These are phyloP conservation scores for Skeletonema tropicum DNA, from an alignment of 108 stramenopile genomes.

Conservation along the genomic window DNA sequence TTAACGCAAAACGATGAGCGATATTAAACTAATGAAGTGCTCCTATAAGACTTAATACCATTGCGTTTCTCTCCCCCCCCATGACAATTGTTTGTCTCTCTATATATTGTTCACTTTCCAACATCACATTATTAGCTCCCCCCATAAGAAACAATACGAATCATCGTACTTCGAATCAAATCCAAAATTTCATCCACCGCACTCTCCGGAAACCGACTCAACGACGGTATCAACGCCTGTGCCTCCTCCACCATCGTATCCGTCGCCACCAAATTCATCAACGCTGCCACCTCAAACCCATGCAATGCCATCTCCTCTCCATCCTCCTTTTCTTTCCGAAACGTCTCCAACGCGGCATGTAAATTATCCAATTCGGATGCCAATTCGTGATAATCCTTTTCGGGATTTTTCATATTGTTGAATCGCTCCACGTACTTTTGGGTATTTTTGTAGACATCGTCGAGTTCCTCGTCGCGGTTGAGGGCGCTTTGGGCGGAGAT, in stretches of 20 bases:
- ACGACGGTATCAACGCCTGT: constrained; percentile 74
- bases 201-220: constrained; percentile 83
- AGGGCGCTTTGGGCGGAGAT: constrained; percentile 76
- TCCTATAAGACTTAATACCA: not conserved
- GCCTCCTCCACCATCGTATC: constrained; percentile 88
- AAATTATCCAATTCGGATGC: constrained; percentile 90
- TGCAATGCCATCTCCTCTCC: constrained; percentile 83
- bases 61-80: not conserved
- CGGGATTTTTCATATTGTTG: constrained; percentile 89
- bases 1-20: not conserved
- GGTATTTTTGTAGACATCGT: constrained; percentile 88
- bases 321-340: constrained; percentile 90
- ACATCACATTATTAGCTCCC: constrained; percentile 7
- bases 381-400: constrained; percentile 87
- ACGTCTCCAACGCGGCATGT: constrained; percentile 81
- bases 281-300: constrained; percentile 83
- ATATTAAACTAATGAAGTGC: not conserved
- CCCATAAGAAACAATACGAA: constrained; percentile 83
- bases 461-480: constrained; percentile 79
- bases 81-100: not conserved
- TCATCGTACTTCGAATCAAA: constrained; percentile 85
- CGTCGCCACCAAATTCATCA: constrained; percentile 89
- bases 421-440: constrained; percentile 88
- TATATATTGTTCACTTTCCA: not conserved
- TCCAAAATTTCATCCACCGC: constrained; percentile 92